phyloP scores from a whole-genome alignment of 768 basidiomycete genomes.

The Termitomyces sp. region DNA sequence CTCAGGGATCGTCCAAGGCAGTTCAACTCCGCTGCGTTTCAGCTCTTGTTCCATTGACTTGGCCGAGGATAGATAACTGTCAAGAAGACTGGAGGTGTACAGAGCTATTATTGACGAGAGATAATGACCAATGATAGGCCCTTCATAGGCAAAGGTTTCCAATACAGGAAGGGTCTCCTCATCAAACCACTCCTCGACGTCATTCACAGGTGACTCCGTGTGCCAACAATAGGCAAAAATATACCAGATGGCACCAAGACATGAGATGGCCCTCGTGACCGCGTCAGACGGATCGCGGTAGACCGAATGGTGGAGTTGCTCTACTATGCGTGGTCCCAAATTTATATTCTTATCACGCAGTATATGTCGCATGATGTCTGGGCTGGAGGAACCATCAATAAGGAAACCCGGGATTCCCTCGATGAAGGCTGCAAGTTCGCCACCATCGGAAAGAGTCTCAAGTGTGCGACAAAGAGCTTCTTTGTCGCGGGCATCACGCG shows the following conservation, averaged over 20 bases:
- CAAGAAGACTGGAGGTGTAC: conserved; percentile 5
- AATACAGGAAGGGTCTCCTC: conserved; percentile 11
- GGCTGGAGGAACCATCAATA: neutral
- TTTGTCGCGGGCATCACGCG: conserved; percentile 31
- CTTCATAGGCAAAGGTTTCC: conserved; percentile 9
- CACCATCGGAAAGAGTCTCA: conserved; percentile 26
- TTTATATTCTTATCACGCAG: conserved; percentile 2
- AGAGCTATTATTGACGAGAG: conserved; percentile 6
- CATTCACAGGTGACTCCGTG: neutral
- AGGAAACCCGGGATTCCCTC: conserved; percentile 27
- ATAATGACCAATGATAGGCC: conserved; percentile 5
- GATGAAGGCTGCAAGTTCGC: conserved; percentile 31
- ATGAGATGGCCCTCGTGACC: conserved; percentile 2
- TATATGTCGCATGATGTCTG: conserved; percentile 1
- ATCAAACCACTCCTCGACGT: conserved; percentile 10
- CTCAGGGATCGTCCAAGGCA: conserved; percentile 5
- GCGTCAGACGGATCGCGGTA: conserved; percentile 3
- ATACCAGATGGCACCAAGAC: conserved; percentile 12
- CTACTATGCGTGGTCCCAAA: conserved; percentile 6
- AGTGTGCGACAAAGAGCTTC: conserved; percentile 34
- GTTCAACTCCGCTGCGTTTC: neutral
- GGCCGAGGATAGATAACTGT: neutral
- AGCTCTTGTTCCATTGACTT: conserved; percentile 7
- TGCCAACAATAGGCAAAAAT: conserved; percentile 7
- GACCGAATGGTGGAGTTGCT: conserved; percentile 5